Conservation (phyloP, 108 stramenopile species). For the Cyclotella cryptica region DNA sequence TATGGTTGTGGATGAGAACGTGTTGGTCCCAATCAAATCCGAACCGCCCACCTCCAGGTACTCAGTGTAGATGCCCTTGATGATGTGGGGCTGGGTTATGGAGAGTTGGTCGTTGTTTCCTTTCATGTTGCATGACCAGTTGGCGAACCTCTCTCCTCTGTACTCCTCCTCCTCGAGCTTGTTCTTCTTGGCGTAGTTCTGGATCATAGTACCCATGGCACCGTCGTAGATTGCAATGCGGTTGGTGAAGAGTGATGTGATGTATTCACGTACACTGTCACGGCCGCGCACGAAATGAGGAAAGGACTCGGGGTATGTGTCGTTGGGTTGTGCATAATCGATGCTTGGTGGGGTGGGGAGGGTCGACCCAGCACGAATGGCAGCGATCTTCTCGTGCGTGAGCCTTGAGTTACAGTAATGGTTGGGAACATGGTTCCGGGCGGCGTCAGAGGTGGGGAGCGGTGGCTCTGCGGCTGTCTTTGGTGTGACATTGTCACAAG, state of each 20-base stretch:
- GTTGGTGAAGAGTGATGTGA: slow-evolving; percentile 84
- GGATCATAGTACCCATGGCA: slow-evolving; percentile 99
- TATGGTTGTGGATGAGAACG: slow-evolving; percentile 97
- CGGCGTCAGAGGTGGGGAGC: slow-evolving; percentile 84
- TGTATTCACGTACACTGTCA: slow-evolving; percentile 90
- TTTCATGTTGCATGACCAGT: slow-evolving; percentile 93
- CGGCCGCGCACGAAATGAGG: slow-evolving; percentile 94
- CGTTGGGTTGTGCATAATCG: slow-evolving; percentile 74
- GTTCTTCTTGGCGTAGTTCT: slow-evolving; percentile 94
- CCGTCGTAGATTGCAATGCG: slow-evolving; percentile 97
- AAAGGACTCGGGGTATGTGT: slow-evolving; percentile 75
- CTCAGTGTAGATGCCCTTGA: slow-evolving; percentile 92
- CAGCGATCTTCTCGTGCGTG: slow-evolving; percentile 81
- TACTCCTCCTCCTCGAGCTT: slow-evolving; percentile 96
- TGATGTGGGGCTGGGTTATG: slow-evolving; percentile 95
- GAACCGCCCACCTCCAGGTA: slow-evolving; percentile 94
- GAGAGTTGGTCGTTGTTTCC: slow-evolving; percentile 99
- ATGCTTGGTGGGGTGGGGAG: slow-evolving; percentile 56
- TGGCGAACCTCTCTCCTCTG: slow-evolving; percentile 95
- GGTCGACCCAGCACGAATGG: slow-evolving; percentile 79
- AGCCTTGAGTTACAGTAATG: slow-evolving; percentile 79
- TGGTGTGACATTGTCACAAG: slow-evolving; percentile 78
- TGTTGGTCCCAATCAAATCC: slow-evolving; percentile 97
- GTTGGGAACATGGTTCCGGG: slow-evolving; percentile 86
- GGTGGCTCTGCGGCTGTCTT: slow-evolving; percentile 89